Percentiles rank a stretch among this genome's conserved stretches.
phyloP scores from a whole-genome alignment of 2,329 filamentous ascomycete species.

The Penicillium paneum region DNA sequence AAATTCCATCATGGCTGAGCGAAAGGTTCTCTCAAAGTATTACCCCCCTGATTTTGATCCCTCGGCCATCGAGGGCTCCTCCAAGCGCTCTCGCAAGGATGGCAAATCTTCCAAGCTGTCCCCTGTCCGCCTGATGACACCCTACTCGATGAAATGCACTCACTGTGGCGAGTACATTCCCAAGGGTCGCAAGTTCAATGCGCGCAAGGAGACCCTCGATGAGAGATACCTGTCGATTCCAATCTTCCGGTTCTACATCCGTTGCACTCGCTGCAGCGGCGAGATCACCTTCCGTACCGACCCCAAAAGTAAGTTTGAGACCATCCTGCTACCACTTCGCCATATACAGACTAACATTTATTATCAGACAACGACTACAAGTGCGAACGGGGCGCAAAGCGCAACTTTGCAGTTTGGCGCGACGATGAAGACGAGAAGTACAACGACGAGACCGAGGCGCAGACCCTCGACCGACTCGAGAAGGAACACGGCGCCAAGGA shows the following conservation, averaged over 20 bases:
- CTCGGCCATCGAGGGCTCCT: conserved; percentile 67
- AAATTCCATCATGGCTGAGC: conserved; percentile 66
- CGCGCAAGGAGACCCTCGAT: conserved; percentile 85
- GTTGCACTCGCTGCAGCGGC: conserved; percentile 78
- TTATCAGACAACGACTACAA: conserved; percentile 70
- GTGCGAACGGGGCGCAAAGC: conserved; percentile 75
- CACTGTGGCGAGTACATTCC: conserved; percentile 71
- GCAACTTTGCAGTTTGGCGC: conserved; percentile 92
- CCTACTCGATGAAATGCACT: conserved; percentile 75
- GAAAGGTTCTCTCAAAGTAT: conserved; percentile 66
- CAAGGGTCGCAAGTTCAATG: conserved; percentile 93
- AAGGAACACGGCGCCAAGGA: conserved; percentile 64
- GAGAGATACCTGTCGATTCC: conserved; percentile 86
- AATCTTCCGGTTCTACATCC: conserved; percentile 86
- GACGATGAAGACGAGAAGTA: conserved; percentile 55
- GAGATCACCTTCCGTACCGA: conserved; percentile 95
- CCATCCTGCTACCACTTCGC: background rate
- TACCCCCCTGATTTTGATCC: conserved; percentile 86
- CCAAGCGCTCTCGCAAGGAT: conserved; percentile 44
- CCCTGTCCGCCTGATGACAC: conserved; percentile 70
- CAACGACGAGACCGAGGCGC: conserved; percentile 74
- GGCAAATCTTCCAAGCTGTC: conserved; percentile 69
- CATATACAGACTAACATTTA: background rate
- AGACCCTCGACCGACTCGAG: conserved; percentile 80
- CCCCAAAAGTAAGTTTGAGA: conserved; percentile 64